Conservation (phyloP, 148 eudicot species). For the Fagopyrum tataricum region DNA sequence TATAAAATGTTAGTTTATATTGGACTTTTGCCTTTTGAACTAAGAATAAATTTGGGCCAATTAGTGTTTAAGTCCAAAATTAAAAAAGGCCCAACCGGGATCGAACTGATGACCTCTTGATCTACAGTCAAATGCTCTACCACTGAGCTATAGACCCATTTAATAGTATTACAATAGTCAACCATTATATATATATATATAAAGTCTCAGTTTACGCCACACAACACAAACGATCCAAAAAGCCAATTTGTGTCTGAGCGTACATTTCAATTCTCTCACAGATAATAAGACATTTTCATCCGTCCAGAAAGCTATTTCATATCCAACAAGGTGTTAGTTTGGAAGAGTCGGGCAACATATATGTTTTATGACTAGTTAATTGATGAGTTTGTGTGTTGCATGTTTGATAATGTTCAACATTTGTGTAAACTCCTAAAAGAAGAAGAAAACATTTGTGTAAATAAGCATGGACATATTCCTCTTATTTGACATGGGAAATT, state of each 20-base stretch:
- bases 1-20: background rate
- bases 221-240: background rate
- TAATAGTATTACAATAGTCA: background rate
- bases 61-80: background rate
- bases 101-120: background rate
- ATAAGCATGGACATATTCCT: no score
- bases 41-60: background rate
- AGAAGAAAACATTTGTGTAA: no score
- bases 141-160: slow-evolving; percentile 4
- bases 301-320: background rate
- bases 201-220: background rate
- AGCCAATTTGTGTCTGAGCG: background rate
- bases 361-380: slow-evolving; percentile 8
- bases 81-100: slow-evolving; percentile 1
- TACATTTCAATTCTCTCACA: background rate
- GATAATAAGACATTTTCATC: background rate
- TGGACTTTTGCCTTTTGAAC: background rate
- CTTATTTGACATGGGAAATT: no score
- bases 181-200: rapidly evolving
- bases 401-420: slow-evolving; percentile 59
- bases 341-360: slow-evolving; percentile 4
- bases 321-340: background rate
- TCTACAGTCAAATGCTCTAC: slow-evolving; percentile 10
- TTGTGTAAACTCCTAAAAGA: no score
- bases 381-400: slow-evolving; percentile 46